These are phyloP conservation scores for Orbilia blumenaviensis DNA, from an alignment of 2,329 filamentous ascomycete genomes.

Conservation along the genomic window DNA sequence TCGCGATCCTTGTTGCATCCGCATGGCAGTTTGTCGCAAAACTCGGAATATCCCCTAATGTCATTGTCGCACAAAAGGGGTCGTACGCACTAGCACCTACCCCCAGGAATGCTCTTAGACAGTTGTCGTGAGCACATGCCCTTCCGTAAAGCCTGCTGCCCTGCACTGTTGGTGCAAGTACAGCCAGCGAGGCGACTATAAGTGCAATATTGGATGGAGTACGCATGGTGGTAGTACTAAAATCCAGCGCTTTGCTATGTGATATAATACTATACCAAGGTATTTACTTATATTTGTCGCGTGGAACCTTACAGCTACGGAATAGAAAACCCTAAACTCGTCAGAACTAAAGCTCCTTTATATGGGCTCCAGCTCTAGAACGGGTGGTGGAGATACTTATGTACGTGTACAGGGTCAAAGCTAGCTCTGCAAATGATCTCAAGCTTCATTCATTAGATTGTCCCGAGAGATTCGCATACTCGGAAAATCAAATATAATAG, in stretches of 20 bases:
- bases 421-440: background rate
- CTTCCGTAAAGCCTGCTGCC: constrained; percentile 21
- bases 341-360: background rate
- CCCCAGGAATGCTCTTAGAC: constrained; percentile 34
- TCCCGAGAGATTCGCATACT: background rate
- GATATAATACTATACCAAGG: background rate
- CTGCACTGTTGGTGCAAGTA: constrained; percentile 12
- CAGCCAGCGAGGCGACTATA: constrained; percentile 18
- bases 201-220: constrained; percentile 21
- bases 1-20: constrained; percentile 23
- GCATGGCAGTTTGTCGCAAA: constrained; percentile 27
- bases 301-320: background rate
- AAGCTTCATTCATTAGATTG: background rate
- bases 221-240: constrained; percentile 9
- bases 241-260: background rate
- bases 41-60: constrained; percentile 23
- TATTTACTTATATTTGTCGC: background rate
- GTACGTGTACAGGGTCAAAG: no score
- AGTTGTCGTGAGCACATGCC: constrained; percentile 39
- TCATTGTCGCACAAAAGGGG: constrained; percentile 24
- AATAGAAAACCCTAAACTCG: background rate
- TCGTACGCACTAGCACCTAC: constrained; percentile 8
- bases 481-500: constrained; percentile 21
- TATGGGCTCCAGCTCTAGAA: background rate
- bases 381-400: no score